Evolutionary conservation across 768 basidiomycete species (phyloP).

Genomic region (Termitomyces sp.): DNA sequence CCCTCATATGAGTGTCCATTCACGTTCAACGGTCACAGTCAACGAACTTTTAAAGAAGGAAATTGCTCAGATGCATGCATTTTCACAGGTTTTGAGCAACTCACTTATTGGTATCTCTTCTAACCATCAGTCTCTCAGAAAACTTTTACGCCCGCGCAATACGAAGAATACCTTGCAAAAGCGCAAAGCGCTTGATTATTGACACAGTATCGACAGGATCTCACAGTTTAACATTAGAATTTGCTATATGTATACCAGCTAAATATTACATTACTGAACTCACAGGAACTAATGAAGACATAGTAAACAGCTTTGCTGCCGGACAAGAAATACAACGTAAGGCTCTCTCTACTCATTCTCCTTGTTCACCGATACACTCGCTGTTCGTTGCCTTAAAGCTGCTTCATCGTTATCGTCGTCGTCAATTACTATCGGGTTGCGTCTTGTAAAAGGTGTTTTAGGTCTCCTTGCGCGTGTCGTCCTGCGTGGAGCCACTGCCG

Average conservation of each 20-base stretch:
- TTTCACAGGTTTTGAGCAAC: conserved; percentile 65
- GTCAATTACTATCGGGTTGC: not conserved
- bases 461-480: not conserved
- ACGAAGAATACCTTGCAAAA: conserved; percentile 29
- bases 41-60: conserved; percentile 71
- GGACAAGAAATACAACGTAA: not conserved
- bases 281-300: not conserved
- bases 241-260: not conserved
- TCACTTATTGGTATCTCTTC: not conserved
- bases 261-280: not conserved
- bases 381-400: not conserved
- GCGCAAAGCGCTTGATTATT: not conserved
- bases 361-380: conserved; percentile 7
- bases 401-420: conserved; percentile 3
- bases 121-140: conserved; percentile 37
- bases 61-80: conserved; percentile 81
- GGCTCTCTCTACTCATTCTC: conserved; percentile 5
- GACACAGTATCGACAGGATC: too few relatives aligned
- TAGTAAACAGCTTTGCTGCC: not conserved
- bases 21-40: conserved; percentile 35
- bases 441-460: not conserved
- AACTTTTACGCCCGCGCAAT: conserved; percentile 69
- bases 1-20: not conserved
- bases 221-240: not conserved
- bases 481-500: not conserved